Percentiles rank a stretch among this genome's conserved stretches.
Evolutionary conservation across 305 asterid genomes (phyloP).

Genomic region (Rubia tinctorum): DNA sequence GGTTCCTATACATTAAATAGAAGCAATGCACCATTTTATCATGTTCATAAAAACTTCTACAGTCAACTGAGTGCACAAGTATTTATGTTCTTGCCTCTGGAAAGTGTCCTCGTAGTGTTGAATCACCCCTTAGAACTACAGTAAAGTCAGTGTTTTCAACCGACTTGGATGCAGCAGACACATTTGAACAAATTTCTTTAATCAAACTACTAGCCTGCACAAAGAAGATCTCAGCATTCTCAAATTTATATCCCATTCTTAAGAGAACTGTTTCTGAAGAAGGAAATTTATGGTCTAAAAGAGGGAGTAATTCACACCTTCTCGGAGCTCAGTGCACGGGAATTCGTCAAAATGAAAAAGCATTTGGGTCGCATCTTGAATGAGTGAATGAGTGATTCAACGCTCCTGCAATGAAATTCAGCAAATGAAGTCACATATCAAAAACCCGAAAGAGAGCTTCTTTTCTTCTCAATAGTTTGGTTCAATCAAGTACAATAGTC

Average conservation of each 20-base stretch:
- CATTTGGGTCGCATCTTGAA: constrained; percentile 69
- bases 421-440: not conserved
- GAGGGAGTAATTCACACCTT: constrained; percentile 46
- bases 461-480: not conserved
- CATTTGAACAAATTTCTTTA: constrained; percentile 74
- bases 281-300: not conserved
- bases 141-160: constrained; percentile 65
- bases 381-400: constrained; percentile 70
- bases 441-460: not conserved
- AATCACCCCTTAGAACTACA: constrained; percentile 94
- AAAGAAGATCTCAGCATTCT: constrained; percentile 14
- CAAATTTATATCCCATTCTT: constrained; percentile 9
- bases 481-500: not conserved
- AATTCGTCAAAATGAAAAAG: constrained; percentile 95
- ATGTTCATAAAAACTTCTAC: constrained; percentile 15
- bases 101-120: constrained; percentile 95
- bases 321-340: constrained; percentile 74
- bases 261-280: not conserved
- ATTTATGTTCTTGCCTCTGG: constrained; percentile 71
- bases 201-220: constrained; percentile 71
- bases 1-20: constrained; percentile 65
- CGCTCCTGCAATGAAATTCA: constrained; percentile 52
- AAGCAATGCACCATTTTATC: constrained; percentile 23
- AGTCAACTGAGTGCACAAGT: constrained; percentile 6
- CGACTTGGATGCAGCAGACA: constrained; percentile 64